Percentiles rank a stretch among this genome's conserved stretches.
Evolutionary conservation across 805 yeast species (phyloP).

Genomic region (Ogataea pini): DNA sequence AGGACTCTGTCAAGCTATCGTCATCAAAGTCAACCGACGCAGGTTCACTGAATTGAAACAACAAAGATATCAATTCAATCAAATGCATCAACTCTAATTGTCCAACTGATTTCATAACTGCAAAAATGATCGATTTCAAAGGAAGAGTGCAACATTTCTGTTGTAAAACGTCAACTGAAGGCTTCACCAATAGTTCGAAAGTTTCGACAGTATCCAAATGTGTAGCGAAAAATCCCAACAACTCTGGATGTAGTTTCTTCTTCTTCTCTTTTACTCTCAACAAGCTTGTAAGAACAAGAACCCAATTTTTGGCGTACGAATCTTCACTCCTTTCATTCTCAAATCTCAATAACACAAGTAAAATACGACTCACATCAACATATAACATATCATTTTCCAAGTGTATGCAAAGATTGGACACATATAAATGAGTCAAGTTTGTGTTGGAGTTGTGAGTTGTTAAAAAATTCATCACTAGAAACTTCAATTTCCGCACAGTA

Average conservation of each 20-base stretch:
- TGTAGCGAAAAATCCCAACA: conserved; percentile 4
- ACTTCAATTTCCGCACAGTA: conserved; percentile 40
- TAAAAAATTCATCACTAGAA: conserved; percentile 35
- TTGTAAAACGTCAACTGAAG: conserved; percentile 3
- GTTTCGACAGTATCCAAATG: background rate
- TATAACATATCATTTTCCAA: conserved; percentile 22
- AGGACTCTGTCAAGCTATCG: background rate
- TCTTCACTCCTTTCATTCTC: conserved; percentile 3
- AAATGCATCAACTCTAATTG: conserved; percentile 2
- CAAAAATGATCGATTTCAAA: background rate
- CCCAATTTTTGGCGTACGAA: conserved; percentile 17
- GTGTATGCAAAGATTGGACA: conserved; percentile 25
- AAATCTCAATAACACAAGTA: conserved; percentile 23
- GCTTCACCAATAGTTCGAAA: conserved; percentile 1
- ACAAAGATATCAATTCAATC: conserved; percentile 13
- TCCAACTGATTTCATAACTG: background rate
- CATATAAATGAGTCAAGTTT: conserved; percentile 26
- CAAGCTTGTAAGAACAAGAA: conserved; percentile 24
- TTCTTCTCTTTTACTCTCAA: conserved; percentile 5
- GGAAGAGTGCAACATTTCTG: background rate
- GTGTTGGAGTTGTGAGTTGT: conserved; percentile 12
- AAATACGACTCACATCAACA: conserved; percentile 31
- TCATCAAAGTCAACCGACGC: background rate
- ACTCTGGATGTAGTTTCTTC: background rate
- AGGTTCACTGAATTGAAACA: conserved; percentile 9